Evolutionary conservation across 2,329 filamentous ascomycete genomes (phyloP), one percentile per base, ranked within the genome.

Genomic region (Alternaria rosae): DNA sequence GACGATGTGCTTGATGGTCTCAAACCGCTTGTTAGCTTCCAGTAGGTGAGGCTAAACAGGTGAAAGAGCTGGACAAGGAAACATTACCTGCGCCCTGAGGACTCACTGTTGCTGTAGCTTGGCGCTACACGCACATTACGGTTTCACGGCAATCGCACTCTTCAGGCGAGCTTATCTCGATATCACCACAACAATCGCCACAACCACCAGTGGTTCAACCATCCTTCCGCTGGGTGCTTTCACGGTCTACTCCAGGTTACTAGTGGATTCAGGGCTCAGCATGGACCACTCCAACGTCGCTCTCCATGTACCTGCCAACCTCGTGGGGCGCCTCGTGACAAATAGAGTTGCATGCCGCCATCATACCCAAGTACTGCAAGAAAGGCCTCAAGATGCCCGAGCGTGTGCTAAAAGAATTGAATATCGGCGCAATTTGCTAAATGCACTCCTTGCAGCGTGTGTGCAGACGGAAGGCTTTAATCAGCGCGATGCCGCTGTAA

Each of bases 1-100:
- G 21, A 23, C 25, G n/a, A 44, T 17, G 38, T 51, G 61, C 53
- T 63, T 60, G 61, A 53, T n/a, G 21, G 53, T 45, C 35, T 51
- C 57, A 60, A 63, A 56, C 60, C 32, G 60, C 45, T 62, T 62
- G 56, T 53, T 55, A 30, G 15, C 25, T 20, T 38, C 38, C 26
- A 35, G 20, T 32, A 26, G 26, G 41, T 38, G 35, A 30, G 26
- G 52, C 57, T 60, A 32, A 13, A 50, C 47, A 32, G 55, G 52
- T 51, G 44, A 51, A 60, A 25, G 28, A 48, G 45, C 47, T 52
- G 53, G 41, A 17, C 32, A 11, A 26, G 38, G 17, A 54, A 54
- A 42, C 52, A 57, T 54, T 54, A 13, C 13, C 35, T 13, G 21
- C 25, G 7, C 5, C 35, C n/a, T 3, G 2, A 11, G 28, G 20